Evolutionary conservation across 345 rosid species (phyloP).

Genomic region (Euclidium syriacum): DNA sequence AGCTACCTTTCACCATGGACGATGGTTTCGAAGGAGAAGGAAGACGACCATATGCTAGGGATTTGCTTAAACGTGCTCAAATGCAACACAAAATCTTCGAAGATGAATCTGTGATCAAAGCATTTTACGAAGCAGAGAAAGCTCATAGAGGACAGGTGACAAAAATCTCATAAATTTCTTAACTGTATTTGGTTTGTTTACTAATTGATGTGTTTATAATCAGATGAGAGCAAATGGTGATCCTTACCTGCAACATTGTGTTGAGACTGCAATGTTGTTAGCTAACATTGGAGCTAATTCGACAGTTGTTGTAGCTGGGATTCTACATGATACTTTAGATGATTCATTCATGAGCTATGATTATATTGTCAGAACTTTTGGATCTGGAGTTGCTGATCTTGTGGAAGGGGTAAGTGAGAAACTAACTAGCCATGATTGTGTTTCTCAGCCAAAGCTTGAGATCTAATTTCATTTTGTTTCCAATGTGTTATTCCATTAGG

Average conservation of each 20-base stretch:
- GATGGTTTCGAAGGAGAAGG: slow-evolving; percentile 44
- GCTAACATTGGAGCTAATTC: slow-evolving; percentile 86
- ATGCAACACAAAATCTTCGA: slow-evolving; percentile 60
- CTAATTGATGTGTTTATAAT: slow-evolving; percentile 20
- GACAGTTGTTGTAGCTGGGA: slow-evolving; percentile 87
- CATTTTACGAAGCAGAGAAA: slow-evolving; percentile 82
- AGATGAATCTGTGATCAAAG: slow-evolving; percentile 67
- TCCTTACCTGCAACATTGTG: slow-evolving; percentile 91
- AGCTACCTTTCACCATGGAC: slow-evolving; percentile 73
- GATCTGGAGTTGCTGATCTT: slow-evolving; percentile 85
- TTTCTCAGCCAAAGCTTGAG: not conserved
- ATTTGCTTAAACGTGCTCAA: slow-evolving; percentile 64
- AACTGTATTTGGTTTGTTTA: not conserved
- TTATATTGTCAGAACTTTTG: slow-evolving; percentile 60
- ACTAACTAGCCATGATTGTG: not conserved
- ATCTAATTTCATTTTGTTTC: not conserved
- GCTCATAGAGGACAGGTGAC: slow-evolving; percentile 97
- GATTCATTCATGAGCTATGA: slow-evolving; percentile 77
- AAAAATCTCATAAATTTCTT: not conserved
- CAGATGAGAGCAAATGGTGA: slow-evolving; percentile 97
- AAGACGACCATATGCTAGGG: slow-evolving; percentile 51
- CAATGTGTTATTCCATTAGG: slow-evolving; percentile 36
- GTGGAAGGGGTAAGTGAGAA: slow-evolving; percentile 80
- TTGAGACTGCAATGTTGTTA: slow-evolving; percentile 85
- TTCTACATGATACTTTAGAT: slow-evolving; percentile 87